phyloP scores from a whole-genome alignment of 805 yeast species.

The Starmerella ratchasimensis region DNA sequence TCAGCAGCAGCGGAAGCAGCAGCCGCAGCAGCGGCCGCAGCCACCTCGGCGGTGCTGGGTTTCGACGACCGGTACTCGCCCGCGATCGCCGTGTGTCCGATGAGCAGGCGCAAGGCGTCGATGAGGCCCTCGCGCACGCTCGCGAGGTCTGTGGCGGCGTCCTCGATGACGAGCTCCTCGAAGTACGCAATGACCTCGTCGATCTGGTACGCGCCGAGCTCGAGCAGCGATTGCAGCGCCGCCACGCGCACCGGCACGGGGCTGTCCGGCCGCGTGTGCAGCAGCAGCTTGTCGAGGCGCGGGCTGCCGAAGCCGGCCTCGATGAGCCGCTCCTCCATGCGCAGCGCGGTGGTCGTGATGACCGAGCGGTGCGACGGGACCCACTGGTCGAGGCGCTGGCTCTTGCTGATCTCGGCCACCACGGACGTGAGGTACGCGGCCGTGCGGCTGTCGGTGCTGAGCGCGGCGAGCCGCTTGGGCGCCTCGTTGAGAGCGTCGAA shows the following conservation, averaged over 20 bases:
- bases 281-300: slow-evolving; percentile 41
- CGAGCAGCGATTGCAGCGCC: slow-evolving; percentile 57
- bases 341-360: slow-evolving; percentile 43
- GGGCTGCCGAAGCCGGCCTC: slow-evolving; percentile 40
- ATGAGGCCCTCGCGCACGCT: slow-evolving; percentile 40
- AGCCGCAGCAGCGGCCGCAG: slow-evolving; percentile 19
- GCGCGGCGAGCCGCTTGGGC: not conserved
- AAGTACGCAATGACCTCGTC: slow-evolving; percentile 45
- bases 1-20: too few species aligned
- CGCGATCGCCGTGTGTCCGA: slow-evolving; percentile 54
- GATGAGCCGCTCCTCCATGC: slow-evolving; percentile 47
- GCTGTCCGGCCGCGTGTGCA: slow-evolving; percentile 37
- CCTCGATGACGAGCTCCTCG: slow-evolving; percentile 43
- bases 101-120: slow-evolving; percentile 34
- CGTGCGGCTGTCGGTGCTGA: slow-evolving; percentile 12
- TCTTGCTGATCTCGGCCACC: slow-evolving; percentile 55
- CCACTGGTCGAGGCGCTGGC: slow-evolving; percentile 73
- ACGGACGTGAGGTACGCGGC: slow-evolving; percentile 34
- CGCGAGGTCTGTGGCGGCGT: slow-evolving; percentile 35
- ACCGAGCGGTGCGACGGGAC: slow-evolving; percentile 54
- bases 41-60: not conserved
- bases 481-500: slow-evolving; percentile 9
- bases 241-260: slow-evolving; percentile 43
- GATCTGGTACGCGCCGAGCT: slow-evolving; percentile 67
- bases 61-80: slow-evolving; percentile 30